Evolutionary conservation across 2,329 filamentous ascomycete species (phyloP), one percentile per base, ranked within the genome.

Genomic region (Pseudogymnoascus sp.): DNA sequence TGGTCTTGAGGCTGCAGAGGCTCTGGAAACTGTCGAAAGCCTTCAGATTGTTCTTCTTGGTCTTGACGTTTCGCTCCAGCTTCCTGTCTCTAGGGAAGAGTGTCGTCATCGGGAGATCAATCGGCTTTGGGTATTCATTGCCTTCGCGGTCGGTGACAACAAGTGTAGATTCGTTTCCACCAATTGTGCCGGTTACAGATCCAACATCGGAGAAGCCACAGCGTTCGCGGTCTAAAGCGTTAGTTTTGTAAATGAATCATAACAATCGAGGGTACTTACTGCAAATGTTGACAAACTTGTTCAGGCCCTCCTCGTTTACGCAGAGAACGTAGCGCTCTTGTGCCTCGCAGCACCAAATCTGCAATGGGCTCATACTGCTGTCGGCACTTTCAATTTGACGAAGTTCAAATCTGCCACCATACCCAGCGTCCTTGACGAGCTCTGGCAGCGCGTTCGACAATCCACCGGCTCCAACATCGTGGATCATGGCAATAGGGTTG

Each of bases 291-390:
- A 80, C 79, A 71, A 88, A 99, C 81, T 77, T 87, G 70, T 93
- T 92, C 71, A 97, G 84, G 62, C 87, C 83, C 18, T 95, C 88
- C 61, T 86, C 84, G 65, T 93, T 91, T 66, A 99, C 86, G 7
- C 96, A 87, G 70, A 99, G 80, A 6, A 99, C 95, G 71, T 99
- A 99, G 74, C 95, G 84, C 76, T 99, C 95, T 74, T 99, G 95
- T 0, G 95, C 91, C 75, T 97, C 93, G 70, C 93, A 96, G 76
- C 95, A 97, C 93, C 93, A 97, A 56, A 99, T 96, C 74, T 97
- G 91, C 64, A 99, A 84, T 18, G 95, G 95, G 71, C 91, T 96
- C 89, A 99, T 93, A 73, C 91, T 89, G 67, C 82, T 86, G 75
- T 97, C 95, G 1, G 91, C 90, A 73, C 86, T 96, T 73, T 97